phyloP scores from a whole-genome alignment of 2,329 filamentous ascomycete species.

The Aspergillus aculeatus region DNA sequence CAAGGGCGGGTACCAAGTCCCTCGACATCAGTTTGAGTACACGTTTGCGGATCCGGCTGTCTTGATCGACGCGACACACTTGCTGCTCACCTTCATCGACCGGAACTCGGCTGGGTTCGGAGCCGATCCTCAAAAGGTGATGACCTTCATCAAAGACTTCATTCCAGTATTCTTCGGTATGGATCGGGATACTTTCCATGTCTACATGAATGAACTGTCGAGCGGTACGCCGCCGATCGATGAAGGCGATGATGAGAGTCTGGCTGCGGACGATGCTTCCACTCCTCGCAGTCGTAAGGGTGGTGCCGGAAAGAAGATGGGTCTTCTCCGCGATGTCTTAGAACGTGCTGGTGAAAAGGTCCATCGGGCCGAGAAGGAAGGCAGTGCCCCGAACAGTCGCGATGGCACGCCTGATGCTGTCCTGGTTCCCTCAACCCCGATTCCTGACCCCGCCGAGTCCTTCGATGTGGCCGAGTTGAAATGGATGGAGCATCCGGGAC shows the following conservation, averaged over 20 bases:
- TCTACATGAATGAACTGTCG: constrained; percentile 66
- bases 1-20: constrained; percentile 58
- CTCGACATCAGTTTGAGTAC: constrained; percentile 73
- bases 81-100: constrained; percentile 50
- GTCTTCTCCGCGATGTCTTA: constrained; percentile 79
- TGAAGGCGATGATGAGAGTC: constrained; percentile 71
- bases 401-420: constrained; percentile 81
- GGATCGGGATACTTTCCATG: constrained; percentile 66
- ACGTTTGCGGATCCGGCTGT: constrained; percentile 70
- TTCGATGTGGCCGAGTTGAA: constrained; percentile 50
- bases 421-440: constrained; percentile 33
- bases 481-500: constrained; percentile 62
- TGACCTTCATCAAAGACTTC: constrained; percentile 74
- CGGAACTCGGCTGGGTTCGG: constrained; percentile 51
- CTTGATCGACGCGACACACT: constrained; percentile 52
- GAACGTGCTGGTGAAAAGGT: constrained; percentile 73
- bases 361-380: constrained; percentile 72
- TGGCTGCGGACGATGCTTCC: constrained; percentile 64
- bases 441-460: constrained; percentile 55
- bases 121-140: constrained; percentile 68
- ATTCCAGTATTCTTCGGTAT: constrained; percentile 75
- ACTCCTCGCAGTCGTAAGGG: constrained; percentile 66
- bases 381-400: constrained; percentile 75
- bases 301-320: constrained; percentile 67
- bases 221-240: constrained; percentile 73